A percentile compares a stretch with the other conserved stretches of the same genome.
These are phyloP conservation scores for Nigrograna mackinnonii DNA, from an alignment of 2,329 filamentous ascomycete species.

Conservation along the genomic window DNA sequence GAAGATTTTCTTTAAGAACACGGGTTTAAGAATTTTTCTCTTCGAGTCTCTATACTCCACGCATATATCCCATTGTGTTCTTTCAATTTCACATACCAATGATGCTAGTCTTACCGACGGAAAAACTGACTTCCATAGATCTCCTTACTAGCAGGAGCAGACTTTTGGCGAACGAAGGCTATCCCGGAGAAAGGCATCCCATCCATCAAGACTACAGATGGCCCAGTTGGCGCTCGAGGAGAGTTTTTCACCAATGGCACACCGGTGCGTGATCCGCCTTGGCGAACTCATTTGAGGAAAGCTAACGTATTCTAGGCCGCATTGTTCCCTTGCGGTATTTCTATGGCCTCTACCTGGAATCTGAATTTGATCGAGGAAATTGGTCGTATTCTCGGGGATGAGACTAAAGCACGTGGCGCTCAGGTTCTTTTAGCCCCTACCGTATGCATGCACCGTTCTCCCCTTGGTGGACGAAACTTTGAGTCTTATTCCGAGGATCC, in stretches of 20 bases:
- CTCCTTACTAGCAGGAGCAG: constrained; percentile 54
- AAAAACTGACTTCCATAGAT: constrained; percentile 23
- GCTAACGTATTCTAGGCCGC: constrained; percentile 60
- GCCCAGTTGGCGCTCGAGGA: constrained; percentile 71
- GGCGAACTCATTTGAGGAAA: background rate
- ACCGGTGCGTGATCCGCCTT: constrained; percentile 33
- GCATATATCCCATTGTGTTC: too few relatives aligned
- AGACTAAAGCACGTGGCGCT: constrained; percentile 73
- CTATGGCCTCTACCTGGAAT: constrained; percentile 80
- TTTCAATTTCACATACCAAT: too few relatives aligned
- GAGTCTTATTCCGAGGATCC: constrained; percentile 88
- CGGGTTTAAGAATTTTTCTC: too few relatives aligned
- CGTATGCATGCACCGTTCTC: constrained; percentile 80
- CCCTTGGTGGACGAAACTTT: constrained; percentile 82
- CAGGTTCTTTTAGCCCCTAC: constrained; percentile 77
- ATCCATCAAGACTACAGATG: constrained; percentile 67
- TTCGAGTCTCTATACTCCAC: too few relatives aligned
- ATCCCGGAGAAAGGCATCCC: constrained; percentile 65
- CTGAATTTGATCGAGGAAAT: constrained; percentile 69
- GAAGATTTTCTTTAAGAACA: too few relatives aligned
- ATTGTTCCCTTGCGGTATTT: constrained; percentile 78
- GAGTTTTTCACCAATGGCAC: constrained; percentile 65
- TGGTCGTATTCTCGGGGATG: constrained; percentile 71
- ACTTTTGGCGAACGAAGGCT: constrained; percentile 71
- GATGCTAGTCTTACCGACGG: too few relatives aligned